Evolutionary conservation across 192 early-diverging fungal species (phyloP).

Genomic region (Pilaira anomala): DNA sequence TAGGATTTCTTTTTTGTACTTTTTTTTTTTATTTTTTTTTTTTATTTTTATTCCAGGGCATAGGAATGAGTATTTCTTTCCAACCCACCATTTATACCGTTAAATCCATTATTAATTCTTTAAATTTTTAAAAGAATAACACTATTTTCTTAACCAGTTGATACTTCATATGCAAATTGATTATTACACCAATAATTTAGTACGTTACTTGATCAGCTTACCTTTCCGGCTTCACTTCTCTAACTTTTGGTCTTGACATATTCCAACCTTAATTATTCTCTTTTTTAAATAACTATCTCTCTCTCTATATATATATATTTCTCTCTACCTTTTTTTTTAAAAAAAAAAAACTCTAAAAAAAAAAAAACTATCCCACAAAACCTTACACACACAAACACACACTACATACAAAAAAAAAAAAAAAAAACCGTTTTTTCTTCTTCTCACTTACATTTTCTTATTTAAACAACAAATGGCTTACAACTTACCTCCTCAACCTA

Average conservation of each 20-base stretch:
- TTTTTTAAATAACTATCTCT: not conserved
- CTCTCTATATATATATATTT: not conserved
- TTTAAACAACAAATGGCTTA: not conserved
- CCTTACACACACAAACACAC: not conserved
- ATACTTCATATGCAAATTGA: slow-evolving; percentile 35
- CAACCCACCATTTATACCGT: not conserved
- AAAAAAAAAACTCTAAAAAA: slow-evolving; percentile 6
- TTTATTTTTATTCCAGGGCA: slow-evolving; percentile 5
- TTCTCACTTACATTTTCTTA: not conserved
- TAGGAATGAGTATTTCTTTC: slow-evolving; percentile 18
- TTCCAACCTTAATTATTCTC: slow-evolving; percentile 12
- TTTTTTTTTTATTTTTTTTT: slow-evolving; percentile 6
- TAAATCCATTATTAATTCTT: not conserved
- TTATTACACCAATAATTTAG: slow-evolving; percentile 29
- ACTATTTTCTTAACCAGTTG: not conserved
- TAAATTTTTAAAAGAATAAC: slow-evolving; percentile 14
- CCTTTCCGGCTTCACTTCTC: slow-evolving; percentile 43
- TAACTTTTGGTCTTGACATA: slow-evolving; percentile 43
- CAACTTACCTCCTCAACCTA: slow-evolving; percentile 11
- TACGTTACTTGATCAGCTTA: slow-evolving; percentile 38
- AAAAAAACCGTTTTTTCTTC: not conserved
- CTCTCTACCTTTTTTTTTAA: slow-evolving; percentile 4
- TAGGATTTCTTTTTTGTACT: not conserved
- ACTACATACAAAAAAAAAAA: not conserved
- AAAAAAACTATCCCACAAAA: not conserved